These are phyloP conservation scores for Aureobasidium melanogenum DNA, from an alignment of 2,329 filamentous ascomycete genomes.

Conservation along the genomic window DNA sequence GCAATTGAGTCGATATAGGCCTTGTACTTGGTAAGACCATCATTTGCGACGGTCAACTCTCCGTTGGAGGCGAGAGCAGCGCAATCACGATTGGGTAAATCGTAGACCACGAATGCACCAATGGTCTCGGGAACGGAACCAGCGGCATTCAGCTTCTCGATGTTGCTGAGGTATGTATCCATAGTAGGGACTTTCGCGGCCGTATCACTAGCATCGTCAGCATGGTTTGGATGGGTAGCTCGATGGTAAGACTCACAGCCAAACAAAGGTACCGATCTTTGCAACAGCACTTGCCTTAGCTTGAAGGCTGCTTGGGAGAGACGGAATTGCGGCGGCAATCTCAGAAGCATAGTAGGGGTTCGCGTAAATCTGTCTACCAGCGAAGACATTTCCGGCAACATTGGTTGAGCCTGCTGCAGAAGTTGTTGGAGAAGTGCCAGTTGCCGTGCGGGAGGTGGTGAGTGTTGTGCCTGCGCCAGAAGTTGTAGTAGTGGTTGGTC, in stretches of 20 bases:
- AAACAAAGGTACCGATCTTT: constrained; percentile 3
- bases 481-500: constrained; percentile 6
- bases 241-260: neutral
- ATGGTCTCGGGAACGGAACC: constrained; percentile 38
- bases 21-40: constrained; percentile 43
- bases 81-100: constrained; percentile 56
- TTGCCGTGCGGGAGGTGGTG: neutral
- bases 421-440: constrained; percentile 12
- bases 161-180: constrained; percentile 39
- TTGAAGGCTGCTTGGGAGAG: constrained; percentile 21
- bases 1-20: constrained; percentile 34
- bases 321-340: constrained; percentile 1
- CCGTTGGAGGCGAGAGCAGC: constrained; percentile 56
- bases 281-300: constrained; percentile 2
- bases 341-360: constrained; percentile 42
- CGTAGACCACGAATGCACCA: constrained; percentile 52
- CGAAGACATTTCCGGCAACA: constrained; percentile 41
- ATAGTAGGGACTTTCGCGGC: constrained; percentile 24
- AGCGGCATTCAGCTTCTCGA: constrained; percentile 38
- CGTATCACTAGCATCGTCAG: constrained; percentile 30
- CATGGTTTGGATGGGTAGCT: neutral
- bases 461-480: neutral
- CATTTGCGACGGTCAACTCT: constrained; percentile 48
- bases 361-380: constrained; percentile 41
- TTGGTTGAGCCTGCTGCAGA: constrained; percentile 25